Conservation (phyloP, 768 basidiomycete species). For the Boletus speciosus region DNA sequence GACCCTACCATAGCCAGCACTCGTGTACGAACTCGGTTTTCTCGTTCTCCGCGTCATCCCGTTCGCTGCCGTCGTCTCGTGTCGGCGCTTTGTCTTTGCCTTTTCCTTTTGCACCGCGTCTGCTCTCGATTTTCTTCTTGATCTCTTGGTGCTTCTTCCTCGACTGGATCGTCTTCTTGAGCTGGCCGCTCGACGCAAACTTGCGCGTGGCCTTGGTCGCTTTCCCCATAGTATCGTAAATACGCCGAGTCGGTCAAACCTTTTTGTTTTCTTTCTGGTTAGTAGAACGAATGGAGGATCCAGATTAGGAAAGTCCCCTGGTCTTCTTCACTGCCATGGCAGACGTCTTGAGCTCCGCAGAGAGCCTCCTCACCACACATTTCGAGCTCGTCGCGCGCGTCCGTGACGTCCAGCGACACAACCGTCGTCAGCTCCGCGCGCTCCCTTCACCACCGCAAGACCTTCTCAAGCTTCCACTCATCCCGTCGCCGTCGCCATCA, state of each 20-base stretch:
- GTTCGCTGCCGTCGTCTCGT: slow-evolving; percentile 31
- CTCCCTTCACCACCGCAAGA: slow-evolving; percentile 55
- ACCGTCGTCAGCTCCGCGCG: slow-evolving; percentile 53
- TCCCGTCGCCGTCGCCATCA: slow-evolving; percentile 55
- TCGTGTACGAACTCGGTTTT: slow-evolving; percentile 10
- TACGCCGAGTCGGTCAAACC: too few relatives aligned
- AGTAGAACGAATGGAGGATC: neutral
- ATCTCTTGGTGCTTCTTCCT: slow-evolving; percentile 79
- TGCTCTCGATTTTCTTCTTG: slow-evolving; percentile 64
- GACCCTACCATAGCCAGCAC: neutral
- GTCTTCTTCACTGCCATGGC: slow-evolving; percentile 1
- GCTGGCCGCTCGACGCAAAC: slow-evolving; percentile 83
- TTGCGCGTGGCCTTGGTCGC: slow-evolving; percentile 70
- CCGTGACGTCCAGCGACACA: slow-evolving; percentile 51
- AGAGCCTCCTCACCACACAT: slow-evolving; percentile 62
- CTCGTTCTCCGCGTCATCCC: slow-evolving; percentile 19
- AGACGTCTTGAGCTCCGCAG: slow-evolving; percentile 57
- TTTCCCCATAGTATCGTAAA: slow-evolving; percentile 45
- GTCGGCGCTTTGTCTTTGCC: slow-evolving; percentile 21
- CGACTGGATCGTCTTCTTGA: slow-evolving; percentile 82
- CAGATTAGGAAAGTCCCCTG: slow-evolving; percentile 17
- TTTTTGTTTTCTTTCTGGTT: neutral
- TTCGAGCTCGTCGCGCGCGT: slow-evolving; percentile 53
- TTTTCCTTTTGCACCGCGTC: slow-evolving; percentile 44
- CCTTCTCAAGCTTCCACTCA: slow-evolving; percentile 53